Conservation (phyloP, 495 filamentous ascomycete species). For the Pseudoneurospora amorphoporcata region DNA sequence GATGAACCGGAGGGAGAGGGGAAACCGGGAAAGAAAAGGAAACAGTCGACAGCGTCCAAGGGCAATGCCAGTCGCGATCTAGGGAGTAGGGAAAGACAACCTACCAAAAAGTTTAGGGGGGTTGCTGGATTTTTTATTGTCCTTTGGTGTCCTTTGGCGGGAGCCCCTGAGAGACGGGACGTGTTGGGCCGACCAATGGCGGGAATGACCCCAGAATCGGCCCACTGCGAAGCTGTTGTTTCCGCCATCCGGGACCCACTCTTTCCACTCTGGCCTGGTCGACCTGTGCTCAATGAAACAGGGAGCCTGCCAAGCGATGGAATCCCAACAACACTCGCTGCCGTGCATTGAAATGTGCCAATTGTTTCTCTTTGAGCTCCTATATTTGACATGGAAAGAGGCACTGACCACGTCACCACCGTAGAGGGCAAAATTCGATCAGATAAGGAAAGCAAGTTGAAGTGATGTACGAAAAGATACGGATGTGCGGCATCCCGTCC, state of each 20-base stretch:
- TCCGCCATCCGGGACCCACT: slow-evolving; percentile 20
- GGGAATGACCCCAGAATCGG: slow-evolving; percentile 20
- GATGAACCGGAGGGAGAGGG: slow-evolving; percentile 1
- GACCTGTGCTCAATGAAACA: background rate
- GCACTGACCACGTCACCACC: background rate
- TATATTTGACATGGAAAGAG: background rate
- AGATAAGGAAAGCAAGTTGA: background rate
- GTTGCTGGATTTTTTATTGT: slow-evolving; percentile 19
- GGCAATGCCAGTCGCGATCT: slow-evolving; percentile 5
- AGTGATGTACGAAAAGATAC: background rate
- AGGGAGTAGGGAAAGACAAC: slow-evolving; percentile 4
- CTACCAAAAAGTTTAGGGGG: slow-evolving; percentile 3
- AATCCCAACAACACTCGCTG: background rate
- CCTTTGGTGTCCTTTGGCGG: background rate
- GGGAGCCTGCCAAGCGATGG: background rate
- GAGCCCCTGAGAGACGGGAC: slow-evolving; percentile 3
- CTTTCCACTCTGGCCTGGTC: background rate
- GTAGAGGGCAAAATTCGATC: background rate
- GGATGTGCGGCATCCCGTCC: background rate
- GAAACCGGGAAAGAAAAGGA: slow-evolving; percentile 5
- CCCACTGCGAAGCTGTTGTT: slow-evolving; percentile 13
- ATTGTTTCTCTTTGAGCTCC: background rate
- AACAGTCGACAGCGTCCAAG: slow-evolving; percentile 1
- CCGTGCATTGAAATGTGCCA: background rate
- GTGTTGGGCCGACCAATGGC: slow-evolving; percentile 2